Percentiles rank a stretch among this genome's conserved stretches.
Evolutionary conservation across 23 red algal species (phyloP).

Genomic region (Gracilaria caudata): DNA sequence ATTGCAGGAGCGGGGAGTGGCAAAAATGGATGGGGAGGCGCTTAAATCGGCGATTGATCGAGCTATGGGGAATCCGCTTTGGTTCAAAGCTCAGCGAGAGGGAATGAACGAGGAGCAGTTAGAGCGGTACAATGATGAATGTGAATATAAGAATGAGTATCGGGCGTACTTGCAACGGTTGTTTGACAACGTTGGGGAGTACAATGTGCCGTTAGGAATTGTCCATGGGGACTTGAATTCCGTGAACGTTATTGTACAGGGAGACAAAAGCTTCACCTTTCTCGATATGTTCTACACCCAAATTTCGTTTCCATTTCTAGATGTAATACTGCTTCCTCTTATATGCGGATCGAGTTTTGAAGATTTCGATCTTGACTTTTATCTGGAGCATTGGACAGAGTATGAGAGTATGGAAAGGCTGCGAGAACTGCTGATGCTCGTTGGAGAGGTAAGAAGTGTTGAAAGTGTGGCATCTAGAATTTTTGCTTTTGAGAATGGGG

Average conservation of each 20-base stretch:
- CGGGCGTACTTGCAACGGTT: background rate
- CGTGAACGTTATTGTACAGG: background rate
- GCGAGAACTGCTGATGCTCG: background rate
- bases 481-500: background rate
- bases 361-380: background rate
- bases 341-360: background rate
- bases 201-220: background rate
- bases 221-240: background rate
- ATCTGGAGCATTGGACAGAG: background rate
- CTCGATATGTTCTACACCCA: background rate
- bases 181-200: background rate
- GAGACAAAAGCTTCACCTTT: background rate
- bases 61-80: background rate
- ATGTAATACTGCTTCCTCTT: background rate
- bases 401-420: slow-evolving; percentile 8
- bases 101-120: slow-evolving; percentile 7
- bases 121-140: background rate
- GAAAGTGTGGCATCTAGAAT: too few relatives aligned
- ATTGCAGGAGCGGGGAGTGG: background rate
- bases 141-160: background rate
- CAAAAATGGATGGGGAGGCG: background rate
- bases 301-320: background rate
- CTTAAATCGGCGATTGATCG: background rate
- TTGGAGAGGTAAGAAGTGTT: background rate
- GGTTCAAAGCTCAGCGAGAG: background rate